phyloP scores from a whole-genome alignment of 345 rosid genomes.

The Turritis glabra region DNA sequence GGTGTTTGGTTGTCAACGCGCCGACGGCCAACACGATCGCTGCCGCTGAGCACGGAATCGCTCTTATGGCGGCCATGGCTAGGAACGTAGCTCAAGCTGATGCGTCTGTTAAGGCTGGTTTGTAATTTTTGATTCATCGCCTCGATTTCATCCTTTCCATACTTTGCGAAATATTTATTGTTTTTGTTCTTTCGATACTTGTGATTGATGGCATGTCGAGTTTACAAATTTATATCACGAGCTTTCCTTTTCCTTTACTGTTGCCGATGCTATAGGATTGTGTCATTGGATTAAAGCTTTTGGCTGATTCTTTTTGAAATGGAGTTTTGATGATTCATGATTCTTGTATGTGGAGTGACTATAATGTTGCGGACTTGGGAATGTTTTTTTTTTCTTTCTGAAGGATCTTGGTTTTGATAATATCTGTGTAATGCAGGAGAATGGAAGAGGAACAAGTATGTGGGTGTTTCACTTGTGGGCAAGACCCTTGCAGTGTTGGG shows the following conservation, averaged over 20 bases:
- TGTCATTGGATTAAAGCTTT: background rate
- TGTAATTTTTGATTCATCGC: slow-evolving; percentile 17
- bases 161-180: background rate
- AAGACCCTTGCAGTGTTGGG: slow-evolving; percentile 83
- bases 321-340: slow-evolving; percentile 6
- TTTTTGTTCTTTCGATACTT: background rate
- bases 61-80: slow-evolving; percentile 87
- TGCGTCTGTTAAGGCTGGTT: slow-evolving; percentile 90
- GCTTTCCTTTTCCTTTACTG: background rate
- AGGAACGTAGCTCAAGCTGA: slow-evolving; percentile 88
- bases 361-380: too few species aligned
- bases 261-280: background rate
- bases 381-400: too few species aligned
- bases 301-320: background rate
- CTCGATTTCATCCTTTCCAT: background rate
- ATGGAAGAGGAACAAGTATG: slow-evolving; percentile 84
- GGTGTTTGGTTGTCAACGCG: slow-evolving; percentile 88
- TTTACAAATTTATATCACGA: background rate
- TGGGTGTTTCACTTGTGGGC: slow-evolving; percentile 85
- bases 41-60: slow-evolving; percentile 93
- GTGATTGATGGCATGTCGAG: slow-evolving; percentile 6
- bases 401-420: background rate
- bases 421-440: slow-evolving; percentile 50
- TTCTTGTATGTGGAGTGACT: background rate
- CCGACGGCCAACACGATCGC: slow-evolving; percentile 94